Conservation (phyloP, 1,284 basidiomycete genomes). For the Papiliotrema flavescens region DNA sequence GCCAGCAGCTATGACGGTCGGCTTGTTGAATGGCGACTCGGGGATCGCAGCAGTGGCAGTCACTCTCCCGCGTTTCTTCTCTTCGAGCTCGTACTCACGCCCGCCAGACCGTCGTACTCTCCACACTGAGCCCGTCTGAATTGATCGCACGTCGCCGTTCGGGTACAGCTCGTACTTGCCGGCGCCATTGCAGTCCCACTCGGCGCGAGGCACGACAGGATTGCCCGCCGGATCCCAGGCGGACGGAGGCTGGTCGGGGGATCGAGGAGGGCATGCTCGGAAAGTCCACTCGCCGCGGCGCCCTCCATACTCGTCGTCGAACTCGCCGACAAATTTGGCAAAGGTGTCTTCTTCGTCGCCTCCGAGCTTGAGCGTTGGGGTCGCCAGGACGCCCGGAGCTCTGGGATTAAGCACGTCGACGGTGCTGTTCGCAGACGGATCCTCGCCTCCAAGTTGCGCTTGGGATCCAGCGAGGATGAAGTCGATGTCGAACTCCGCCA, state of each 20-base stretch:
- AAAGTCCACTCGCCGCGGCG: slow-evolving; percentile 52
- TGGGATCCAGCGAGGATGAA: slow-evolving; percentile 49
- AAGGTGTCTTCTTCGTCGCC: slow-evolving; percentile 49
- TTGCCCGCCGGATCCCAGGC: neutral
- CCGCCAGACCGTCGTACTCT: slow-evolving; percentile 23
- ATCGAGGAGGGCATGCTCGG: slow-evolving; percentile 19
- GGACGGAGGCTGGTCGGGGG: neutral
- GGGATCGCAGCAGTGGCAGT: neutral
- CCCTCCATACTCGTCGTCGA: slow-evolving; percentile 50
- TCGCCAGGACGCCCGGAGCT: neutral
- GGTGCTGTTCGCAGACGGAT: slow-evolving; percentile 18
- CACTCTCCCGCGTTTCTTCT: slow-evolving; percentile 14
- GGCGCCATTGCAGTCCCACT: slow-evolving; percentile 45
- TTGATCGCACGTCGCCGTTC: slow-evolving; percentile 39
- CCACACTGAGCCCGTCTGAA: slow-evolving; percentile 37
- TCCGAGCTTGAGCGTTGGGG: slow-evolving; percentile 23
- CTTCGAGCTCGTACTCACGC: slow-evolving; percentile 44
- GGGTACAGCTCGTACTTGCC: slow-evolving; percentile 40
- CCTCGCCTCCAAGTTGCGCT: slow-evolving; percentile 35
- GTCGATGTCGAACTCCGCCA: slow-evolving; percentile 52
- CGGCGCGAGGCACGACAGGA: slow-evolving; percentile 17
- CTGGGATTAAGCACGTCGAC: slow-evolving; percentile 12
- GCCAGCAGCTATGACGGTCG: slow-evolving; percentile 2
- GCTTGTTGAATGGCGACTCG: neutral
- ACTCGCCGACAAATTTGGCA: slow-evolving; percentile 50